Evolutionary conservation across 352 stramenopile genomes (phyloP).

Genomic region (Phytopythium litorale): DNA sequence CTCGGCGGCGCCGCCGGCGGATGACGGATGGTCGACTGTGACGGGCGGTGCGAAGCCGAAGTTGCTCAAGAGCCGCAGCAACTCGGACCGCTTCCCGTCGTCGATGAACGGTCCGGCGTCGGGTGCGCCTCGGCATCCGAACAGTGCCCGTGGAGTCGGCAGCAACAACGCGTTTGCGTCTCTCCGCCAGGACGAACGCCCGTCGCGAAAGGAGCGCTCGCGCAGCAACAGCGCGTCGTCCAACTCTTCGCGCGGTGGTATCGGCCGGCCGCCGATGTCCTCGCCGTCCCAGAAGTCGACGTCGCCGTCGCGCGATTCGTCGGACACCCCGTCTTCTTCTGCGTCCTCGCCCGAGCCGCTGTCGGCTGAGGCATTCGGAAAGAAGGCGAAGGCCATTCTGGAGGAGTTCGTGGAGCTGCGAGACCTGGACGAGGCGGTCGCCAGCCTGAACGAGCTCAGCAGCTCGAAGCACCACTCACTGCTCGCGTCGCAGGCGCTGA

Average conservation of each 20-base stretch:
- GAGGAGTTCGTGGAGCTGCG: constrained; percentile 83
- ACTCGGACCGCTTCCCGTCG: constrained; percentile 42
- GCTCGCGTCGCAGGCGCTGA: constrained; percentile 49
- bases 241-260: constrained; percentile 14
- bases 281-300: constrained; percentile 16
- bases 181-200: constrained; percentile 22
- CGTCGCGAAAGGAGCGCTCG: constrained; percentile 37
- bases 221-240: constrained; percentile 58
- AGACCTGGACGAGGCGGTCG: constrained; percentile 75
- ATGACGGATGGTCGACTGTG: constrained; percentile 76
- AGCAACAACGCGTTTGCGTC: constrained; percentile 44
- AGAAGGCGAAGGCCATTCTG: constrained; percentile 84
- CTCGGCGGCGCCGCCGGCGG: constrained; percentile 27
- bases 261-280: constrained; percentile 36
- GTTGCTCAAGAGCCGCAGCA: constrained; percentile 59
- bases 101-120: constrained; percentile 1
- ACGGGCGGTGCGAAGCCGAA: constrained; percentile 43
- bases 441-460: constrained; percentile 56
- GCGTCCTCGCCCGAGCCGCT: constrained; percentile 20
- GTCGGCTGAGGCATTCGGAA: constrained; percentile 62
- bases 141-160: constrained; percentile 17
- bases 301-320: constrained; percentile 13
- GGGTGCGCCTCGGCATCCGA: constrained; percentile 33
- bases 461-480: constrained; percentile 39
- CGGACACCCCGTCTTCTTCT: constrained; percentile 10